phyloP scores from a whole-genome alignment of 371 early-diverging fungal genomes.

The Circinella umbellata region DNA sequence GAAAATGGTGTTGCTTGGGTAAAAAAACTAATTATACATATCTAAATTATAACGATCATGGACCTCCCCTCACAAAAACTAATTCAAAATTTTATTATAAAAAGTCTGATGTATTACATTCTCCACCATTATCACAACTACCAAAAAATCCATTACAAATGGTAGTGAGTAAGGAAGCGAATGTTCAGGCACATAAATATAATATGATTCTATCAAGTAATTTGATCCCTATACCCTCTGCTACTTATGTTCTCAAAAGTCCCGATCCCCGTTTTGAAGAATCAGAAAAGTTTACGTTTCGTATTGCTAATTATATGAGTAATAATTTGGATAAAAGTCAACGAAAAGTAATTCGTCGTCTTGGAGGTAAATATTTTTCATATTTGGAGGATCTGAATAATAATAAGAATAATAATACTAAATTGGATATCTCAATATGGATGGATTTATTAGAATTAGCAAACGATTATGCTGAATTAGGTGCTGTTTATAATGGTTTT shows the following conservation, averaged over 20 bases:
- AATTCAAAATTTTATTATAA: background rate
- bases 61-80: too few relatives aligned
- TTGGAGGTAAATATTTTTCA: slow-evolving; percentile 56
- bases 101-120: slow-evolving; percentile 75
- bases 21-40: too few relatives aligned
- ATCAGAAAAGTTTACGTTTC: slow-evolving; percentile 80
- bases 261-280: slow-evolving; percentile 82
- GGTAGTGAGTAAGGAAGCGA: slow-evolving; percentile 32
- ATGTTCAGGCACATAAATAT: slow-evolving; percentile 27
- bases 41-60: background rate
- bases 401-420: too few relatives aligned
- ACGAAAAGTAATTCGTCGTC: slow-evolving; percentile 68
- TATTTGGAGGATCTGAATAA: too few relatives aligned
- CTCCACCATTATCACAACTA: slow-evolving; percentile 48
- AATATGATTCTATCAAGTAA: slow-evolving; percentile 33
- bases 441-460: slow-evolving; percentile 49
- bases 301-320: slow-evolving; percentile 73
- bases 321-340: slow-evolving; percentile 74
- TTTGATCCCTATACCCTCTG: slow-evolving; percentile 63
- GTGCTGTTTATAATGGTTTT: slow-evolving; percentile 92
- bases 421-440: background rate
- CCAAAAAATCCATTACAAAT: slow-evolving; percentile 68
- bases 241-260: slow-evolving; percentile 61
- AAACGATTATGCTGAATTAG: slow-evolving; percentile 86
- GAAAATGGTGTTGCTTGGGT: slow-evolving; percentile 74